Conservation (phyloP, 1,284 basidiomycete species). For the Ganoderma boninense region DNA sequence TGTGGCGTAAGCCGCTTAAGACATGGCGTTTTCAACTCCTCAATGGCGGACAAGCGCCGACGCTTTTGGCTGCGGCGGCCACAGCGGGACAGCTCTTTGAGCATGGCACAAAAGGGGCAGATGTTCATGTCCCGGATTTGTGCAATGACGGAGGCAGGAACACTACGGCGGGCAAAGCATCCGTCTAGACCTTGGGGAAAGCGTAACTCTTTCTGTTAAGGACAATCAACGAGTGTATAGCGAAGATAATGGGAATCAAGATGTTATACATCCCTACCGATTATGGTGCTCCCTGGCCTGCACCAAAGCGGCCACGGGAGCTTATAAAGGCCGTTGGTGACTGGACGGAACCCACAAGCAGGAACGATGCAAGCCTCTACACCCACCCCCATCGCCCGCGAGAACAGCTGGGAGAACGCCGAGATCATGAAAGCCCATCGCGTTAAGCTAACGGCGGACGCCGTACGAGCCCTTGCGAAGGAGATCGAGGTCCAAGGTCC, state of each 20-base stretch:
- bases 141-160: not conserved
- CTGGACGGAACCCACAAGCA: not conserved
- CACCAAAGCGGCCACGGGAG: not conserved
- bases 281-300: not conserved
- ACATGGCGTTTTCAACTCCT: conserved; percentile 1
- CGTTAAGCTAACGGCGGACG: conserved; percentile 2
- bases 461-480: not conserved
- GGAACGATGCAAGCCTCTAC: not conserved
- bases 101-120: not conserved
- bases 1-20: not conserved
- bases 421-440: conserved; percentile 10
- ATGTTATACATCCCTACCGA: not conserved
- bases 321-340: not conserved
- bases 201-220: not conserved
- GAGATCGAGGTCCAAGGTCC: not conserved
- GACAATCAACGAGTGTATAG: not conserved
- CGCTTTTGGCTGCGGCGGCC: not conserved
- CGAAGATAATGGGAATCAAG: not conserved
- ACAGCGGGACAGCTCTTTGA: not conserved
- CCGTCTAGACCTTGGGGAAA: not conserved
- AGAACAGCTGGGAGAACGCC: conserved; percentile 19
- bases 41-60: conserved; percentile 4
- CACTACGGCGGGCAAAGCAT: not conserved
- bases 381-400: conserved; percentile 11
- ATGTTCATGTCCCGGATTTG: not conserved